Percentiles rank a stretch among this genome's conserved stretches.
phyloP scores from a whole-genome alignment of 2,329 filamentous ascomycete species.

The Trichoderma atrobrunneum region DNA sequence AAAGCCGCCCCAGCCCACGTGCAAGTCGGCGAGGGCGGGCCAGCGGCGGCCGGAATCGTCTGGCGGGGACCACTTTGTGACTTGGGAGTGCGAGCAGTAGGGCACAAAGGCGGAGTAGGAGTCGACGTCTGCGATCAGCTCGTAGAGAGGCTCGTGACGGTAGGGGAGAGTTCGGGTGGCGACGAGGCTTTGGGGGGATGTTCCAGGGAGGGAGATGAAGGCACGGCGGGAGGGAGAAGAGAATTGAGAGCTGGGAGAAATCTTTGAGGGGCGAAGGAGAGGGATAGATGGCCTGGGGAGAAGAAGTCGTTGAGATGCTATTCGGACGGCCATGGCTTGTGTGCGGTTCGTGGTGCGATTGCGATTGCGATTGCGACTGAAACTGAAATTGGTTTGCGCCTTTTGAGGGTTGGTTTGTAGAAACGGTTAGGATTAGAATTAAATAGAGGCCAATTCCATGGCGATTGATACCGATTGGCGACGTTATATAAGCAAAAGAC shows the following conservation, averaged over 20 bases:
- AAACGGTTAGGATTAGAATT: neutral
- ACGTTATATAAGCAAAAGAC: neutral
- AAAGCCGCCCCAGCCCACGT: slow-evolving; percentile 82
- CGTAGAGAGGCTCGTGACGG: slow-evolving; percentile 67
- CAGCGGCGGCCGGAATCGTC: slow-evolving; percentile 51
- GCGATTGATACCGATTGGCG: neutral
- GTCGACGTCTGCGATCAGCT: slow-evolving; percentile 82
- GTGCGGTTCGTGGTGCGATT: neutral
- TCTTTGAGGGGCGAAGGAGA: neutral
- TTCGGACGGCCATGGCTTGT: slow-evolving; percentile 20
- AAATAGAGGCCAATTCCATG: neutral
- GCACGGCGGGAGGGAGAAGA: slow-evolving; percentile 30
- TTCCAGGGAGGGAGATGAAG: slow-evolving; percentile 37
- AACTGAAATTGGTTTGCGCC: neutral
- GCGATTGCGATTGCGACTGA: neutral
- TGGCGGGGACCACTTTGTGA: slow-evolving; percentile 69
- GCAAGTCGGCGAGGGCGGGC: slow-evolving; percentile 75
- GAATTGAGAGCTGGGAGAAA: neutral
- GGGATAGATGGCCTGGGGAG: neutral
- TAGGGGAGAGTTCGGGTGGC: slow-evolving; percentile 78
- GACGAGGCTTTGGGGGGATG: slow-evolving; percentile 59
- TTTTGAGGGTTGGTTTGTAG: neutral
- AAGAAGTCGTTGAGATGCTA: slow-evolving; percentile 5
- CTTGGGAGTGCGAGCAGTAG: slow-evolving; percentile 74
- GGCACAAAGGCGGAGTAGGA: slow-evolving; percentile 86